Conservation (phyloP, 345 rosid genomes). For the Aquilaria sinensis region DNA sequence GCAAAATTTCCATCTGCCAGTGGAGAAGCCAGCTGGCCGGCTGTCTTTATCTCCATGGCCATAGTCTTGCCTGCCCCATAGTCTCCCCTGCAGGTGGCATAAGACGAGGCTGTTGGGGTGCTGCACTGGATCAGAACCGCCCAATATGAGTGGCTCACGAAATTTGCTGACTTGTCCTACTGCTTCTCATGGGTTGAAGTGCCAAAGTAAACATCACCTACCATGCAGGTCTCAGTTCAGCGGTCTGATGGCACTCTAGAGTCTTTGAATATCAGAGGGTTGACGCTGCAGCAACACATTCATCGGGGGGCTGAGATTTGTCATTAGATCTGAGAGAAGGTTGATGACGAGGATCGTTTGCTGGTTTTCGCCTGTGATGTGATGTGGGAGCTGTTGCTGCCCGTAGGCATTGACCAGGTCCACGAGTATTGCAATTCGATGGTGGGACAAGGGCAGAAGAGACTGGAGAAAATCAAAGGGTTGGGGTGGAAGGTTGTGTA, state of each 20-base stretch:
- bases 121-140: constrained; percentile 48
- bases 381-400: constrained; percentile 59
- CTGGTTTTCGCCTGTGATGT: constrained; percentile 44
- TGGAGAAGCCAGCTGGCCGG: no score
- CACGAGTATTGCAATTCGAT: constrained; percentile 64
- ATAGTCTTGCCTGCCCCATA: constrained; percentile 46
- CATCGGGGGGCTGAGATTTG: constrained; percentile 37
- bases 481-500: constrained; percentile 35
- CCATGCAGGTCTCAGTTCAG: constrained; percentile 40
- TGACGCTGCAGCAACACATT: constrained; percentile 12
- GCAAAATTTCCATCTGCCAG: no score
- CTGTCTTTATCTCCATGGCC: no score
- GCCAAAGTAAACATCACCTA: constrained; percentile 66
- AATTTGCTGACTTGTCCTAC: constrained; percentile 40
- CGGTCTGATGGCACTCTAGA: constrained; percentile 26
- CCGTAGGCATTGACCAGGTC: constrained; percentile 52
- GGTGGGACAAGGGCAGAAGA: constrained; percentile 18
- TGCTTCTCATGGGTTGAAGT: constrained; percentile 66
- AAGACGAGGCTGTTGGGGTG: constrained; percentile 62
- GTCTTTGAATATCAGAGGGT: constrained; percentile 48
- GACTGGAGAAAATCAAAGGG: constrained; percentile 34
- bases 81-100: constrained; percentile 82
- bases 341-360: constrained; percentile 34
- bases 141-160: constrained; percentile 55
- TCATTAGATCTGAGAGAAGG: constrained; percentile 52